Evolutionary conservation across 1,139 yeast genomes (phyloP), one percentile per base, ranked within the genome.

Genomic region (Candida albicans): DNA sequence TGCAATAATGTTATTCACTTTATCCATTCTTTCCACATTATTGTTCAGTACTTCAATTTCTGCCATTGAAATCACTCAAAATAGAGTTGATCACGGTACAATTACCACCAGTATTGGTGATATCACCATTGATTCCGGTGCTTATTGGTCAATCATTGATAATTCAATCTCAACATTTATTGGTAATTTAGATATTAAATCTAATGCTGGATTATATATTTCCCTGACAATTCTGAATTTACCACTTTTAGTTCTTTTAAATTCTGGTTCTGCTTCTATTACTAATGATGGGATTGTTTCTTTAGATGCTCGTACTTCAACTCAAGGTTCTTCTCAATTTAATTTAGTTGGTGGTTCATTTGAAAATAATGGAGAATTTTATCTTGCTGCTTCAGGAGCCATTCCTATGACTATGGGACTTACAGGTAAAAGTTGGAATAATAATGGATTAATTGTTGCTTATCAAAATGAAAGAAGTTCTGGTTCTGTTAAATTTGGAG

Each of bases 111-210:
- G 26, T 27, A 52, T 61, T 39, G 67, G 65, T 14, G 62, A 57
- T 46, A 52, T 63, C n/a, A 50, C 49, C 7, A 55, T 68, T 39
- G 50, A 55, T 13, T 53, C 56, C 9, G 65, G 63, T 38, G 67
- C 56, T 14, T 64, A 57, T 47, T 67, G 65, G 64, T 65, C 73
- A 25, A 60, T 67, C 29, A 51, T 66, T 40, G 54, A 67, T 49
- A 65, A 65, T 46, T 61, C 62, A 22, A 42, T 53, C 39, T 50
- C 61, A 13, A 43, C 56, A 4, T 52, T 61, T 37, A 52, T 54
- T 25, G 68, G 69, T 12, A 39, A 43, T 27, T 52, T 66, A 27
- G 35, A 48, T 15, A 47, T 49, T 28, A 27, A 40, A 8, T 57
- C 54, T 30, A 50, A 58, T 12, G 68, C 67, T 42, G 58, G 54